Conservation (phyloP, 306 rosid species). For the Luffa acutangula region DNA sequence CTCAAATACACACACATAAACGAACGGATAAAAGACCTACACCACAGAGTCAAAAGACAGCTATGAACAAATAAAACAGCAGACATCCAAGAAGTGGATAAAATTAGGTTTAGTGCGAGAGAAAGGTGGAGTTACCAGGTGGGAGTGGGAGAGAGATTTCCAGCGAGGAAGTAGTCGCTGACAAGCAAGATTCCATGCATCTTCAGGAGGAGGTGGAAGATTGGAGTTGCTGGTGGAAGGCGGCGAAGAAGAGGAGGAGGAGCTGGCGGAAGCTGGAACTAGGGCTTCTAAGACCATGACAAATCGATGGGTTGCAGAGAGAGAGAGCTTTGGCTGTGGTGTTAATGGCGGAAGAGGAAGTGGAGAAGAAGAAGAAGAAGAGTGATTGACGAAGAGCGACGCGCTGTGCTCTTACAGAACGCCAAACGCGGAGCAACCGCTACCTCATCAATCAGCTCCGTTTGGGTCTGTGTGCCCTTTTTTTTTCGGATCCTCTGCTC, state of each 20-base stretch:
- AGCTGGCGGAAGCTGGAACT: slow-evolving; percentile 4
- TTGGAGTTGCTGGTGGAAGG: slow-evolving; percentile 7
- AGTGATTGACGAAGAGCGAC: neutral
- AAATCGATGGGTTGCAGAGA: neutral
- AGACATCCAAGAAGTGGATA: neutral
- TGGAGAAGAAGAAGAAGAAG: slow-evolving; percentile 5
- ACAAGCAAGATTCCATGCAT: slow-evolving; percentile 39
- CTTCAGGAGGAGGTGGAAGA: slow-evolving; percentile 31
- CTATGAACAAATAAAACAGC: neutral
- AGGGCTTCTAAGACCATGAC: slow-evolving; percentile 13
- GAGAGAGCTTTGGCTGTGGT: neutral
- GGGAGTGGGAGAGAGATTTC: slow-evolving; percentile 28
- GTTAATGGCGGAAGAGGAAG: neutral
- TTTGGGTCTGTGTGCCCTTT: slow-evolving; percentile 5
- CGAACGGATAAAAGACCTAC: neutral
- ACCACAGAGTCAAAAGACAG: neutral
- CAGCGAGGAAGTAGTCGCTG: slow-evolving; percentile 35
- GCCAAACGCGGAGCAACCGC: slow-evolving; percentile 4
- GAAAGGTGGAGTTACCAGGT: slow-evolving; percentile 19
- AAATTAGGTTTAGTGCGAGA: neutral
- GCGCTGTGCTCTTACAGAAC: neutral
- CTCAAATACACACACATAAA: neutral
- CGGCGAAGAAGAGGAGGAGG: slow-evolving; percentile 8
- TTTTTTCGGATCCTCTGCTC: neutral
- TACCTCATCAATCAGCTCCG: slow-evolving; percentile 13